phyloP scores from a whole-genome alignment of 139 green algal genomes.

The Closterium sp. region DNA sequence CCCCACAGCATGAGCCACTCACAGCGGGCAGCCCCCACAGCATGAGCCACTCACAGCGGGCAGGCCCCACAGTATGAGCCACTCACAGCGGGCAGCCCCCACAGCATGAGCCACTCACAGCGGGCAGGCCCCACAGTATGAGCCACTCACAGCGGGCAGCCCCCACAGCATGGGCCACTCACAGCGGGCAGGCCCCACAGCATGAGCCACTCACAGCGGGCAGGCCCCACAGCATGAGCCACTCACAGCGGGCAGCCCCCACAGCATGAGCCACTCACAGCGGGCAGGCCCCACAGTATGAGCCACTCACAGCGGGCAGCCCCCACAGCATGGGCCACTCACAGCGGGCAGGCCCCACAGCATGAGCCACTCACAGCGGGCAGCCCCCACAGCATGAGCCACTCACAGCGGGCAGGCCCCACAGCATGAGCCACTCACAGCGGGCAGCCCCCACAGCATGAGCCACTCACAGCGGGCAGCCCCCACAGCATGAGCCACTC shows the following conservation, averaged over 20 bases:
- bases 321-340: not conserved
- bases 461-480: too few species aligned
- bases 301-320: not conserved
- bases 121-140: too few species aligned
- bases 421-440: not conserved
- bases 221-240: not conserved
- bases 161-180: not conserved
- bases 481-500: too few species aligned
- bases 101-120: too few species aligned
- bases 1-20: too few species aligned
- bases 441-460: not conserved
- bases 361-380: not conserved
- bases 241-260: not conserved
- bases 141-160: not conserved
- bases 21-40: not conserved
- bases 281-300: too few species aligned
- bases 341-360: too few species aligned
- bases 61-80: too few species aligned
- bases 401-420: too few species aligned
- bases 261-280: slow-evolving; percentile 6
- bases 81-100: too few species aligned
- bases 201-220: not conserved
- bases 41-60: too few species aligned
- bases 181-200: too few species aligned
- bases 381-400: not conserved